Evolutionary conservation across 306 rosid genomes (phyloP), one percentile per base, ranked within the genome.

Genomic region (Gastrolobium bilobum): DNA sequence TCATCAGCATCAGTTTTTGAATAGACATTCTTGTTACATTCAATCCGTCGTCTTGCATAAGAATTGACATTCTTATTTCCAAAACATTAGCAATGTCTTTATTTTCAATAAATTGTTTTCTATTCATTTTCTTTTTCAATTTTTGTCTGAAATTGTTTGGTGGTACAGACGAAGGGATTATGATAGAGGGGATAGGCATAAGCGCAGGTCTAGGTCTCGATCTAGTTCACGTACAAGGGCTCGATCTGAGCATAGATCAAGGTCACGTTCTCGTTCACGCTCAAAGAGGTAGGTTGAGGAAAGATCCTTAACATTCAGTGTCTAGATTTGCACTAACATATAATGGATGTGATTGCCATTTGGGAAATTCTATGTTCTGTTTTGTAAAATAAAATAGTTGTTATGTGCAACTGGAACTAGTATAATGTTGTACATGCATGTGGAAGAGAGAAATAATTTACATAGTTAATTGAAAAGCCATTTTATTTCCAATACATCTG

Each of bases 221-320:
- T 91, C 89, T 75, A 31, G n/a, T 64, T 86, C 89, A 40, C 80
- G 30, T 1, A 79, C 95, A 15, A 77, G 42, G 81, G 94, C 81
- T 76, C 89, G 86, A 78, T 88, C 97, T 67, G 97, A 92, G 83
- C 99, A 80, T 76, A 86, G 83, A 63, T 91, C 99, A 30, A 86
- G 91, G 75, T 92, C 99, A 1, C 93, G 95, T 4, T 92, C 98
- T 31, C 97, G 97, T 5, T 88, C 98, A n/a, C 97, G 97, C 57
- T 94, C 98, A 26, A 94, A 94, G 88, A 94, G 99, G 99, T 94
- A 76, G 62, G 60, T 40, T 72, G 10, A 69, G 4, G 15, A 10
- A 43, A 26, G 67, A 68, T 62, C 8, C 39, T 73, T 38, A 53
- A 26, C 14, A 63, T 62, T 56, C 37, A 39, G 11, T 52, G 4